These are phyloP conservation scores for Peniophora sp. DNA, from an alignment of 1,284 basidiomycete genomes.

Conservation along the genomic window DNA sequence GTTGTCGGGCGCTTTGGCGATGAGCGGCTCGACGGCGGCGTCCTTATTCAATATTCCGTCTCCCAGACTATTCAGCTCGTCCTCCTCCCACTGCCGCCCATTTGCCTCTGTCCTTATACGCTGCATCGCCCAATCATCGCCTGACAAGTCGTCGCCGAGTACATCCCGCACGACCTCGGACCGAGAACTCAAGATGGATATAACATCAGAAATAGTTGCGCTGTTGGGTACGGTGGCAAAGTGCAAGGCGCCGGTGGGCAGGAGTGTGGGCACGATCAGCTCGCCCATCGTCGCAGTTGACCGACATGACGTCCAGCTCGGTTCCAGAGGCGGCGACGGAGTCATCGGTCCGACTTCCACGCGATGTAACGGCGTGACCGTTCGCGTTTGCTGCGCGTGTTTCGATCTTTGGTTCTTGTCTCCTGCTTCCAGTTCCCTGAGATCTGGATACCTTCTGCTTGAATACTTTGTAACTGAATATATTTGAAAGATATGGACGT, in stretches of 20 bases:
- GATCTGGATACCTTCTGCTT: too few species aligned
- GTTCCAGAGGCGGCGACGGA: neutral
- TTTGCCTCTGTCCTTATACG: constrained; percentile 45
- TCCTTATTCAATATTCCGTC: constrained; percentile 32
- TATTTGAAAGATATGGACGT: too few species aligned
- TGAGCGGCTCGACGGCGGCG: constrained; percentile 40
- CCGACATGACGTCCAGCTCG: constrained; percentile 13
- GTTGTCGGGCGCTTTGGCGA: constrained; percentile 32
- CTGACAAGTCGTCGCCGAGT: constrained; percentile 42
- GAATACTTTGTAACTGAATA: too few species aligned
- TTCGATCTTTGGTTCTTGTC: constrained; percentile 9
- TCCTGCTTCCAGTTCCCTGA: constrained; percentile 1
- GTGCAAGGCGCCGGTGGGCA: constrained; percentile 51
- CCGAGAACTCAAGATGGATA: constrained; percentile 37
- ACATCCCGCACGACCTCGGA: constrained; percentile 46
- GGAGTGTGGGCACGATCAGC: constrained; percentile 53
- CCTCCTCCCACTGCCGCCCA: constrained; percentile 64
- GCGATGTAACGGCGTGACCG: neutral
- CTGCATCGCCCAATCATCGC: constrained; percentile 62
- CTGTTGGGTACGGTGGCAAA: constrained; percentile 50
- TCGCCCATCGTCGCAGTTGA: constrained; percentile 24
- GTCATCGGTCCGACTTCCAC: neutral
- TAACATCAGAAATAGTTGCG: constrained; percentile 51
- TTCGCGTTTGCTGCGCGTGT: neutral
- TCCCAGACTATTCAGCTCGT: constrained; percentile 53